Conservation (phyloP, 352 stramenopile species). For the Globisporangium perplexum region DNA sequence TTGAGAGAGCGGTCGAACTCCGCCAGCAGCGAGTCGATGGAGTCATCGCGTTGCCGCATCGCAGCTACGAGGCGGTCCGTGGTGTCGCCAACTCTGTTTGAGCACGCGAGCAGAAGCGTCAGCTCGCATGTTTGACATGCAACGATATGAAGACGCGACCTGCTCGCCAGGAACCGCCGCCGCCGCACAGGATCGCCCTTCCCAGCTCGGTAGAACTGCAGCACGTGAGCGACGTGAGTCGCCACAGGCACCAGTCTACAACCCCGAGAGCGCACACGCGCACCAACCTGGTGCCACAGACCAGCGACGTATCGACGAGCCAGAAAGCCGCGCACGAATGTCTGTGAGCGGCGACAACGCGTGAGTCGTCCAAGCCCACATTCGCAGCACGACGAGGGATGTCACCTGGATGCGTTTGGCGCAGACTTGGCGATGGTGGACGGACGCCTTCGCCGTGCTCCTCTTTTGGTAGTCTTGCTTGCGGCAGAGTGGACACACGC, state of each 20-base stretch:
- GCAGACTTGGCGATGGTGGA: conserved; percentile 42
- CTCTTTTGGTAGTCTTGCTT: conserved; percentile 83
- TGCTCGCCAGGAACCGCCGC: conserved; percentile 59
- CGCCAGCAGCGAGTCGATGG: conserved; percentile 70
- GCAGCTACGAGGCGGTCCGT: conserved; percentile 49
- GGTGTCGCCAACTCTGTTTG: conserved; percentile 42
- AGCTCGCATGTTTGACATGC: background rate
- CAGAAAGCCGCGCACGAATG: conserved; percentile 28
- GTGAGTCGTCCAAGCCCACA: background rate
- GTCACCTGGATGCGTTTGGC: conserved; percentile 52
- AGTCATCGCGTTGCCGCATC: conserved; percentile 64
- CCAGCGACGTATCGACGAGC: conserved; percentile 14
- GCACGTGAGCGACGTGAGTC: background rate
- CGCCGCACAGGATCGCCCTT: conserved; percentile 48
- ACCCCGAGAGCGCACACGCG: background rate
- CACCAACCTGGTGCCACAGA: conserved; percentile 28
- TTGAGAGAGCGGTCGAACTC: conserved; percentile 70
- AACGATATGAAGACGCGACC: conserved; percentile 15
- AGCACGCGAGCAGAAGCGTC: background rate
- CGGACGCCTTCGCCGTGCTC: conserved; percentile 42
- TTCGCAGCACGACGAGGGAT: background rate
- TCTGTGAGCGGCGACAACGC: conserved; percentile 11
- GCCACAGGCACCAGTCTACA: background rate
- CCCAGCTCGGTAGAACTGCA: conserved; percentile 62
- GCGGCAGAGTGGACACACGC: conserved; percentile 76